Evolutionary conservation across 306 rosid genomes (phyloP).

Genomic region (Cucurbita ficifolia): DNA sequence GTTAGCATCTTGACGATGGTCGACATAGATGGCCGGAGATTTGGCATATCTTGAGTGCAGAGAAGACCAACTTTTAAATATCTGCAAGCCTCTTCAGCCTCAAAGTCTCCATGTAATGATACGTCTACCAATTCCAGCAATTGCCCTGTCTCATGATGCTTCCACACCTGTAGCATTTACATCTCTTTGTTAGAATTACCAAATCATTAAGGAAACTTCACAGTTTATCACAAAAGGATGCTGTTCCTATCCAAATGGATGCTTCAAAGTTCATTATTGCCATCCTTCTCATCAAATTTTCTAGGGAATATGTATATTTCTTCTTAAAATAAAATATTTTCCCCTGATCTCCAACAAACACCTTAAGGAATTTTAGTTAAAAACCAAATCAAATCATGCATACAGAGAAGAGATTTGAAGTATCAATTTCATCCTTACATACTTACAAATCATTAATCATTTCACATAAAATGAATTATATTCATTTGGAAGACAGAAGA

Average conservation of each 20-base stretch:
- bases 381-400: background rate
- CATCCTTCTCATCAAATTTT: background rate
- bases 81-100: slow-evolving; percentile 41
- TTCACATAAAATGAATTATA: background rate
- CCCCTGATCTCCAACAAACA: background rate
- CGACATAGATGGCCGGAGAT: slow-evolving; percentile 65
- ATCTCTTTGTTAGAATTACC: background rate
- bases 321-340: background rate
- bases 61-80: slow-evolving; percentile 55
- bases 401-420: background rate
- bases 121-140: slow-evolving; percentile 40
- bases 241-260: background rate
- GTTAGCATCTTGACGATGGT: slow-evolving; percentile 42
- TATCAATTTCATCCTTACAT: background rate
- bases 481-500: background rate
- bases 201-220: background rate
- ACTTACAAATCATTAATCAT: background rate
- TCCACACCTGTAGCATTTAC: slow-evolving; percentile 44
- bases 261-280: background rate
- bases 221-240: background rate
- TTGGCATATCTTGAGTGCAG: slow-evolving; percentile 69
- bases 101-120: slow-evolving; percentile 14
- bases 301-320: background rate
- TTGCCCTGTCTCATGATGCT: slow-evolving; percentile 33
- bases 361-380: background rate